These are phyloP conservation scores for Spinellus fusiger DNA, from an alignment of 192 early-diverging fungal species.

Conservation along the genomic window DNA sequence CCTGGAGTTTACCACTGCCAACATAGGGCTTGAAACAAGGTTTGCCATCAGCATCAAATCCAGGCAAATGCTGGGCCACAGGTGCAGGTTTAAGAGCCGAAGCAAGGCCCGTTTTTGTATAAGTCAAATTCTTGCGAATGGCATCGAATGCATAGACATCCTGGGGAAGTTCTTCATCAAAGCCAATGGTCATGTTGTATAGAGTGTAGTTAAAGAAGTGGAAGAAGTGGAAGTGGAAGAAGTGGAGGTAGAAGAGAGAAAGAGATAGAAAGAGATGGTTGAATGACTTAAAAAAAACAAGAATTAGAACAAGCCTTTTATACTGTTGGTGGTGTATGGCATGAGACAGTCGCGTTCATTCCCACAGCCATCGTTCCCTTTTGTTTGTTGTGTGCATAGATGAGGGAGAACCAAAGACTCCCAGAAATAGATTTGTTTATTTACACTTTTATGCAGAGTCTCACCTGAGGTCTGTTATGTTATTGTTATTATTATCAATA, in stretches of 20 bases:
- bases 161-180: slow-evolving; percentile 30
- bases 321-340: too few species aligned
- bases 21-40: slow-evolving; percentile 37
- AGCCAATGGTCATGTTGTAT: slow-evolving; percentile 29
- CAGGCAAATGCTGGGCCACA: slow-evolving; percentile 36
- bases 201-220: slow-evolving; percentile 3
- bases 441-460: not conserved
- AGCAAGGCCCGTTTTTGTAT: slow-evolving; percentile 28
- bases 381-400: not conserved
- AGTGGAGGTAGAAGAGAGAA: not conserved
- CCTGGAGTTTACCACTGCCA: slow-evolving; percentile 37
- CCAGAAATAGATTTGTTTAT: not conserved
- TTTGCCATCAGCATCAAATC: slow-evolving; percentile 23
- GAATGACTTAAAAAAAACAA: not conserved
- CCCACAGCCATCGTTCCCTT: too few species aligned
- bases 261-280: not conserved
- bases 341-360: too few species aligned
- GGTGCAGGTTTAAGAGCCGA: slow-evolving; percentile 35
- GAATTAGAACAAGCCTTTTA: too few species aligned
- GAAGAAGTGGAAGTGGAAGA: not conserved
- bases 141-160: slow-evolving; percentile 33
- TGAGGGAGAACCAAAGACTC: not conserved
- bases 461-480: not conserved
- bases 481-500: too few species aligned
- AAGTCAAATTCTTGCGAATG: slow-evolving; percentile 23